Conservation (phyloP, 257 asterid species). For the Petrea volubilis region DNA sequence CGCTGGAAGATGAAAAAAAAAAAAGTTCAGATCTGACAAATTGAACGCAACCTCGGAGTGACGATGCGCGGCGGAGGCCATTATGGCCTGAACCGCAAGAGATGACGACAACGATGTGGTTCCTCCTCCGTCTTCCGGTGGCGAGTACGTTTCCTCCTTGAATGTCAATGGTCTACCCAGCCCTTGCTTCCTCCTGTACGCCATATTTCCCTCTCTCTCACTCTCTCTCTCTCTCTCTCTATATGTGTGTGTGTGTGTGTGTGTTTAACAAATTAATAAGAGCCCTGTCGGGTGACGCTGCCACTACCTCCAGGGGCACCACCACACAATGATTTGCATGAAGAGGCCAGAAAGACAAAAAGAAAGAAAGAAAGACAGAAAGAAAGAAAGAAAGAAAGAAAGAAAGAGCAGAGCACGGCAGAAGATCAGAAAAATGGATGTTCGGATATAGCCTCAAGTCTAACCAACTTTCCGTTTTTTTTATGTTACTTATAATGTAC, state of each 20-base stretch:
- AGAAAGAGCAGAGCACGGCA: not conserved
- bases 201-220: conserved; percentile 37
- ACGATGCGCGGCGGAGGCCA: conserved; percentile 61
- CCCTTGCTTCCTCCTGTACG: conserved; percentile 63
- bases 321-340: not conserved
- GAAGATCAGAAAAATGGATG: conserved; percentile 12
- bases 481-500: not conserved
- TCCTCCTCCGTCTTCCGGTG: conserved; percentile 21
- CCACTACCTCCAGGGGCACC: conserved; percentile 19
- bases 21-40: no score
- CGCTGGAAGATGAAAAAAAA: no score
- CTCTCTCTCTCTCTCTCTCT: no score
- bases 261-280: not conserved
- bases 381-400: not conserved
- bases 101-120: conserved; percentile 32
- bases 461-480: conserved; percentile 36
- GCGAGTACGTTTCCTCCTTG: conserved; percentile 48
- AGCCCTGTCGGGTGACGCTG: conserved; percentile 15
- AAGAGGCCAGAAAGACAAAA: not conserved
- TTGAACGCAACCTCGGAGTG: conserved; percentile 36
- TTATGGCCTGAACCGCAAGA: conserved; percentile 72
- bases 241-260: not conserved
- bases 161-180: conserved; percentile 55
- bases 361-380: no score
- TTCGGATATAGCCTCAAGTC: conserved; percentile 27